Evolutionary conservation across 179 eudicot species (phyloP), one percentile per base, ranked within the genome.

Genomic region (Silene noctiflora): DNA sequence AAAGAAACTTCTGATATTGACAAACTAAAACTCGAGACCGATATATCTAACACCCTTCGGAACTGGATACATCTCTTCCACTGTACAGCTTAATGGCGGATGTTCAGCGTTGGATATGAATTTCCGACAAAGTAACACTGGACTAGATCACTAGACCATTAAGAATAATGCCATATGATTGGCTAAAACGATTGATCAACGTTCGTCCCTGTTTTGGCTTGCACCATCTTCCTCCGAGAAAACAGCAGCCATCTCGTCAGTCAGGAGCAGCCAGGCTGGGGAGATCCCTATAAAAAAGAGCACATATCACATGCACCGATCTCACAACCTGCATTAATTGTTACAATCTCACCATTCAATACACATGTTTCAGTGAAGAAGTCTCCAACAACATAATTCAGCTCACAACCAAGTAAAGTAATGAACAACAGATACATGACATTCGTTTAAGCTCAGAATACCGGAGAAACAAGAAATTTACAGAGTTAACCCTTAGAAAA

Each of bases 241-340:
- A 56, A 56, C 20, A 56, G 21, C 60, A 56, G 60, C 60, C 60
- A n/a, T 56, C 60, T n/a, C n/a, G 60, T 56, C 60, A 17, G 60
- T 16, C 19, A 56, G 25, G 21, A 69, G 56, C 17, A 19, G 56
- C 20, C 56, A 69, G 10, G 31, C 25, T 6, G 22, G 27, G 55
- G 58, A 42, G 56, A 44, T 69, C 51, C 73, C 73, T 69, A 55
- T 46, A 44, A 44, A 20, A 69, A 20, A 44, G 46, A 44, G 51
- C 72, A 69, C 73, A 69, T 22, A 69, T 42, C 73, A 44, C 51
- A 46, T 46, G 29, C 46, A 69, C 59, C 20, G 73, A 21, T 19
- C 71, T 67, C 53, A 39, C 13, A n/a, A 16, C 10, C 68, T 24
- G 71, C 39, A 35, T 17, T 3, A 46, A 67, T 67, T 17, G 51